A percentile compares a stretch with the other conserved stretches of the same genome.
These are phyloP conservation scores for Cyphellophora attinorum DNA, from an alignment of 2,329 filamentous ascomycete genomes.

Conservation along the genomic window DNA sequence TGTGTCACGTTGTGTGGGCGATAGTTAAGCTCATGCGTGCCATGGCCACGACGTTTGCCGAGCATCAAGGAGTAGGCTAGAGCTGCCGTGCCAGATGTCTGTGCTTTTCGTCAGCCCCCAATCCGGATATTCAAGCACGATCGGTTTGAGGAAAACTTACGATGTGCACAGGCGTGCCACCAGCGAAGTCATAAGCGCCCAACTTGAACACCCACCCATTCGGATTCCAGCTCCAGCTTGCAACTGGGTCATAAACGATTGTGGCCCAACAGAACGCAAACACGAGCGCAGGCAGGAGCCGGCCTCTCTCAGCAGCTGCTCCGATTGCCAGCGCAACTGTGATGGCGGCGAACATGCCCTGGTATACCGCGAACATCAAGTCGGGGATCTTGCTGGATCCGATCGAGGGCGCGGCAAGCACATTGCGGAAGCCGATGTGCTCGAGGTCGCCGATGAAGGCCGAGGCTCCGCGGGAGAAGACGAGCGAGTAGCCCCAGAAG, in stretches of 20 bases:
- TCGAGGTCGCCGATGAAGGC: constrained; percentile 67
- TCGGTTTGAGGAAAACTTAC: neutral
- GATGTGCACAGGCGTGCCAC: constrained; percentile 74
- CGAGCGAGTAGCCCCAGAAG: constrained; percentile 83
- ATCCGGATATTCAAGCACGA: neutral
- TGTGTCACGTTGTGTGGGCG: constrained; percentile 88
- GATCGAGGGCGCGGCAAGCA: constrained; percentile 66
- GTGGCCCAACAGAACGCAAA: constrained; percentile 94
- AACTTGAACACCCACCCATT: constrained; percentile 69
- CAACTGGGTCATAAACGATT: constrained; percentile 82
- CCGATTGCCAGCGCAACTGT: constrained; percentile 75
- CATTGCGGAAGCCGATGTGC: constrained; percentile 71
- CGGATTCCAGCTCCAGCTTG: constrained; percentile 91
- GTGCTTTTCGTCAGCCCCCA: neutral
- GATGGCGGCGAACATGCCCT: constrained; percentile 60
- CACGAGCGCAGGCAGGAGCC: constrained; percentile 77
- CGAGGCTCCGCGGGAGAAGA: constrained; percentile 69
- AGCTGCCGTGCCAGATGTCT: constrained; percentile 56
- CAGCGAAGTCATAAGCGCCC: constrained; percentile 79
- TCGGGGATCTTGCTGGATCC: constrained; percentile 67
- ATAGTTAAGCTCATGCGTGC: constrained; percentile 70
- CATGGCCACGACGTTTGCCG: constrained; percentile 61
- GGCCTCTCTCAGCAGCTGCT: constrained; percentile 75
- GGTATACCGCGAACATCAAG: constrained; percentile 73
- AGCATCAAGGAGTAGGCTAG: constrained; percentile 88